Conservation (phyloP, 805 yeast species). For the Metschnikowia lunata region DNA sequence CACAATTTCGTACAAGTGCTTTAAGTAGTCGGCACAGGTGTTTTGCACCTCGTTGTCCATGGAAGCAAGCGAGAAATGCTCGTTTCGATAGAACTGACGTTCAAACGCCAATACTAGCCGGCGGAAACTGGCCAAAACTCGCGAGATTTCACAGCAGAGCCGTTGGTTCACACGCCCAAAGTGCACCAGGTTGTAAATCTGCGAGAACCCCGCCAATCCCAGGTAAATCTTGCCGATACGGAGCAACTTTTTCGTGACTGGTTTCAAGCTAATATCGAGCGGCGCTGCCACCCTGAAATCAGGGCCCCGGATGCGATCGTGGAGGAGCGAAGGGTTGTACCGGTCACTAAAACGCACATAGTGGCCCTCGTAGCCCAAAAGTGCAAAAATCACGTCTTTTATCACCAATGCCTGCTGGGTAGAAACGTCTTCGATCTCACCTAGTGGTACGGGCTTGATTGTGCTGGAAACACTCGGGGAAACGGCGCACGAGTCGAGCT, state of each 20-base stretch:
- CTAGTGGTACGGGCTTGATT: conserved; percentile 7
- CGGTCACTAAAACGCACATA: conserved; percentile 65
- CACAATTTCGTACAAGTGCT: conserved; percentile 55
- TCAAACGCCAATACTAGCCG: conserved; percentile 44
- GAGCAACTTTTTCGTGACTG: conserved; percentile 57
- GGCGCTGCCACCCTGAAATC: conserved; percentile 69
- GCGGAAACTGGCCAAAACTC: conserved; percentile 25
- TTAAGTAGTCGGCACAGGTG: conserved; percentile 31
- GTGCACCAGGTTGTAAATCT: conserved; percentile 47
- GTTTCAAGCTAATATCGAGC: conserved; percentile 70
- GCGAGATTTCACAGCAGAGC: conserved; percentile 55
- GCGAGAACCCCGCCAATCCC: conserved; percentile 56
- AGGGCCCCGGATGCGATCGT: conserved; percentile 57
- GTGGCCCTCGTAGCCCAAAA: conserved; percentile 73
- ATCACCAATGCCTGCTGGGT: conserved; percentile 72
- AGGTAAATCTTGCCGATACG: conserved; percentile 60
- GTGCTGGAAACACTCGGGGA: neutral
- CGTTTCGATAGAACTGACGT: conserved; percentile 43
- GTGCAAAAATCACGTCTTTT: conserved; percentile 62
- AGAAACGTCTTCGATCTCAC: conserved; percentile 40
- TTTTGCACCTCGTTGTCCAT: conserved; percentile 41
- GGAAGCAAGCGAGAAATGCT: conserved; percentile 53
- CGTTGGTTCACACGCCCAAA: conserved; percentile 76
- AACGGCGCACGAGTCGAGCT: conserved; percentile 3
- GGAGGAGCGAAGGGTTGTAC: conserved; percentile 44